phyloP scores from a whole-genome alignment of 2,329 filamentous ascomycete genomes.

The Pezicula radicicola region DNA sequence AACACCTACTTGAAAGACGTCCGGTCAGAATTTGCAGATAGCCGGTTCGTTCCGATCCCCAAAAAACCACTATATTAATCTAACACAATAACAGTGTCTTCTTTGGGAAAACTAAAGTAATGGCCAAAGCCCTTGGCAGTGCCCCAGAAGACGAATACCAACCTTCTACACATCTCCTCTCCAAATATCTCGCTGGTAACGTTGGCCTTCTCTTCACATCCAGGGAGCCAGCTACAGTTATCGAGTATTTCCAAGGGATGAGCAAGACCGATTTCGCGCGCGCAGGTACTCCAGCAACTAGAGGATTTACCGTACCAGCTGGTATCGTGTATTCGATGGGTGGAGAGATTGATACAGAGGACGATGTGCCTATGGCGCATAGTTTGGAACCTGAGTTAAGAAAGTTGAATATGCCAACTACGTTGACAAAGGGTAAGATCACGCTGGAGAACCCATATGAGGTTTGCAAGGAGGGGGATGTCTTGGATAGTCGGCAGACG shows the following conservation, averaged over 20 bases:
- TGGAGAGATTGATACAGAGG: conserved; percentile 73
- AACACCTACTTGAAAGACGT: conserved; percentile 95
- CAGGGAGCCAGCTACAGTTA: conserved; percentile 64
- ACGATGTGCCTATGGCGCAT: conserved; percentile 86
- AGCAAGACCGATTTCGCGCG: conserved; percentile 85
- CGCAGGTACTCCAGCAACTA: conserved; percentile 72
- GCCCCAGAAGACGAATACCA: conserved; percentile 76
- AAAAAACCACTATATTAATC: background rate
- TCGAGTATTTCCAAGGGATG: conserved; percentile 70
- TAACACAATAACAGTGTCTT: conserved; percentile 63
- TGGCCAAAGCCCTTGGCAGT: conserved; percentile 88
- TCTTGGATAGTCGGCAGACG: conserved; percentile 87
- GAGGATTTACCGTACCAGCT: conserved; percentile 75
- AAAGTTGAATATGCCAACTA: conserved; percentile 84
- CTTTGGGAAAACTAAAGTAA: conserved; percentile 99
- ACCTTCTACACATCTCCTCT: conserved; percentile 70
- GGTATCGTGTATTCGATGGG: conserved; percentile 80
- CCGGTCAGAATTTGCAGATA: conserved; percentile 78
- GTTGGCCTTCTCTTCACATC: conserved; percentile 91
- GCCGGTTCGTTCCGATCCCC: conserved; percentile 57
- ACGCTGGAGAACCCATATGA: conserved; percentile 53
- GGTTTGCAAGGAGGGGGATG: conserved; percentile 81
- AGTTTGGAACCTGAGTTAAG: conserved; percentile 87
- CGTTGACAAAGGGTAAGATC: conserved; percentile 84
- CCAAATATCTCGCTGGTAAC: conserved; percentile 70